Percentiles rank a stretch among this genome's conserved stretches.
phyloP scores from a whole-genome alignment of 2,329 filamentous ascomycete genomes.

The Tympanopsis confertula region DNA sequence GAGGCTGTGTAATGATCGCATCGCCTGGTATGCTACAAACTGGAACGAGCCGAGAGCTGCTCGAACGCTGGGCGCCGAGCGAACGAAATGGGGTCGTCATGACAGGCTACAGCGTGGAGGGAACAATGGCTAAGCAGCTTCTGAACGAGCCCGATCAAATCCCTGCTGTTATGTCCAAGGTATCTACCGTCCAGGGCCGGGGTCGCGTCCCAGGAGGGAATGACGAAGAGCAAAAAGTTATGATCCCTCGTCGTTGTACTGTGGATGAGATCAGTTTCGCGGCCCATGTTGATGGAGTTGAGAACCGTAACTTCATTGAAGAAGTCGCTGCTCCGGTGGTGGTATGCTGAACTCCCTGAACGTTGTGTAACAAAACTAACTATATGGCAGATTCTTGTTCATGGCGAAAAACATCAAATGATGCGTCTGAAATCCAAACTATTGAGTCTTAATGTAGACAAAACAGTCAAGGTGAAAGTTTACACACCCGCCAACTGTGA shows the following conservation, averaged over 20 bases:
- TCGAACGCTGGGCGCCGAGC: conserved; percentile 92
- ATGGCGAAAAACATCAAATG: conserved; percentile 97
- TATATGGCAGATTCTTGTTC: conserved; percentile 68
- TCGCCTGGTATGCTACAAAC: conserved; percentile 98
- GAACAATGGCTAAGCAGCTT: conserved; percentile 93
- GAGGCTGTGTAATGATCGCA: conserved; percentile 91
- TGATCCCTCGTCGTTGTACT: conserved; percentile 85
- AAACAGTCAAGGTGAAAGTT: conserved; percentile 74
- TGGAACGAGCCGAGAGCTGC: conserved; percentile 79
- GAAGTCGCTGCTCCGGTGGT: conserved; percentile 86
- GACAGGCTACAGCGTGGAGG: conserved; percentile 95
- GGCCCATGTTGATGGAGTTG: conserved; percentile 87
- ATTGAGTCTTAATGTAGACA: conserved; percentile 77
- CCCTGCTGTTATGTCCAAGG: conserved; percentile 71
- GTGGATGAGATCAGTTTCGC: conserved; percentile 93
- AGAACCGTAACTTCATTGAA: conserved; percentile 95
- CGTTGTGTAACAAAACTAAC: conserved; percentile 4
- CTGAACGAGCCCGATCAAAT: conserved; percentile 93
- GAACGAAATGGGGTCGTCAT: conserved; percentile 97
- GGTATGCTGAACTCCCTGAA: conserved; percentile 40
- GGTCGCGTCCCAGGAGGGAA: conserved; percentile 9
- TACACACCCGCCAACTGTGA: conserved; percentile 92
- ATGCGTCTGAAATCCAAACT: conserved; percentile 91
- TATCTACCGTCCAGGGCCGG: not conserved
- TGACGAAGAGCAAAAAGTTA: conserved; percentile 69